Evolutionary conservation across 2,329 filamentous ascomycete genomes (phyloP).

Genomic region (Trichoderma sp.): DNA sequence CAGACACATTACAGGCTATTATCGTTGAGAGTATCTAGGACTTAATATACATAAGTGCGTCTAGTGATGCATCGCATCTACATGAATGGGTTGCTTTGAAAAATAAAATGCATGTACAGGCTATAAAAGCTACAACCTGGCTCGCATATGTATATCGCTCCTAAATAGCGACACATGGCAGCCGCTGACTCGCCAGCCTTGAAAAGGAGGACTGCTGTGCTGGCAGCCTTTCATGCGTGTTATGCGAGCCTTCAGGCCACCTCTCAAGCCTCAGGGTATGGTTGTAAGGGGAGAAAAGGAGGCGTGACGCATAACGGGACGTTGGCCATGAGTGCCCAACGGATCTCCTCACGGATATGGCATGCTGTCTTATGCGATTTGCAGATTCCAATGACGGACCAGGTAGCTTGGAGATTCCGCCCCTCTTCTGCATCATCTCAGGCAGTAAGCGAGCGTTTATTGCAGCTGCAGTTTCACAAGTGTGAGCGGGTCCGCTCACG

Average conservation of each 20-base stretch:
- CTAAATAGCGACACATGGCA: slow-evolving; percentile 8
- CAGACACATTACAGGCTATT: neutral
- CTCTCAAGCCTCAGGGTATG: neutral
- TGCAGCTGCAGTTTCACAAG: neutral
- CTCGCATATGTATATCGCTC: neutral
- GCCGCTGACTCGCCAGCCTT: slow-evolving; percentile 12
- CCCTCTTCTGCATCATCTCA: slow-evolving; percentile 3
- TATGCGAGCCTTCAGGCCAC: neutral
- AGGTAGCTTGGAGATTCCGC: neutral
- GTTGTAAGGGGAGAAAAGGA: neutral
- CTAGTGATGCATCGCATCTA: neutral
- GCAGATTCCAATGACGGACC: neutral
- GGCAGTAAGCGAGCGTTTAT: neutral
- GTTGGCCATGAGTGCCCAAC: slow-evolving; percentile 5
- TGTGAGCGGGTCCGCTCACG: neutral
- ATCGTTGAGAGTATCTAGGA: neutral
- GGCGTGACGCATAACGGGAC: neutral
- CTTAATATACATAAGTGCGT: neutral
- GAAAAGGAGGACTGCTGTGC: slow-evolving; percentile 20
- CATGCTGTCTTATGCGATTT: neutral
- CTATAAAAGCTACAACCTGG: neutral
- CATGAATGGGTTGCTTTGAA: neutral
- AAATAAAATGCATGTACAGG: neutral
- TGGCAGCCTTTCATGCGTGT: slow-evolving; percentile 14
- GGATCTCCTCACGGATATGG: neutral